Base-by-base conservation (phyloP, 164 flowering plant genomes). In the Hamamelis virginiana region DNA sequence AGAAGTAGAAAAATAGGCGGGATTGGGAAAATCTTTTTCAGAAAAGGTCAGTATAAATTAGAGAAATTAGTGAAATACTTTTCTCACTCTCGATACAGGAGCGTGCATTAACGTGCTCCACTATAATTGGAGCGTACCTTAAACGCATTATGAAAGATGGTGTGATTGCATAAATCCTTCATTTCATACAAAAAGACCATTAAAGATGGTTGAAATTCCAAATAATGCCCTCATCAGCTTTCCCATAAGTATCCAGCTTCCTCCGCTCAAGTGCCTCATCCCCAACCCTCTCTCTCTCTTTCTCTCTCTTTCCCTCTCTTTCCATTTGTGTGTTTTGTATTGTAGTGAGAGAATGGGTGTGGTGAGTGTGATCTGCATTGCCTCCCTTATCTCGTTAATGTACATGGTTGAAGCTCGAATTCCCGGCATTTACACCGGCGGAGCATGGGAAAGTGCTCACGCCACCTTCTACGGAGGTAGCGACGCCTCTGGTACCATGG, bases 401-500 rank as follows among this genome's bases (percentile, higher is more conserved):
- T 18, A 23, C 1, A 28, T 48, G n/a, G 72, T 61, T 16, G 4
- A 65, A 5, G 83, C 81, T 15, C 69, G 73, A 18, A 77, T 82
- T 62, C 83, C 83, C 8, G 85, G 83, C 9, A 69, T 69, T 18
- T 82, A 56, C 81, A 13, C 78, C 51, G 80, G 78, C 27, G 78
- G 80, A 2, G 57, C 75, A 0, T 82, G 83, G 83, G 58, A 75
- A 59, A 59, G 21, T 10, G 85, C 85, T 46, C 85, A 82, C 18
- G 85, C 85, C 38, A 82, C 85, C 52, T 80, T 80, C 81, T 82
- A 80, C 50, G 81, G 83, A 58, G 85, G 81, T 62, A 76, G 75
- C 46, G 85, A 80, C 69, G 85, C 85, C 52, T 79, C 82, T 21
- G 85, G 85, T 11, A 82, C 85, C 4, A 82, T 82, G 85, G 85